phyloP scores from a whole-genome alignment of 495 filamentous ascomycete genomes.

The Penicillium pulvis region DNA sequence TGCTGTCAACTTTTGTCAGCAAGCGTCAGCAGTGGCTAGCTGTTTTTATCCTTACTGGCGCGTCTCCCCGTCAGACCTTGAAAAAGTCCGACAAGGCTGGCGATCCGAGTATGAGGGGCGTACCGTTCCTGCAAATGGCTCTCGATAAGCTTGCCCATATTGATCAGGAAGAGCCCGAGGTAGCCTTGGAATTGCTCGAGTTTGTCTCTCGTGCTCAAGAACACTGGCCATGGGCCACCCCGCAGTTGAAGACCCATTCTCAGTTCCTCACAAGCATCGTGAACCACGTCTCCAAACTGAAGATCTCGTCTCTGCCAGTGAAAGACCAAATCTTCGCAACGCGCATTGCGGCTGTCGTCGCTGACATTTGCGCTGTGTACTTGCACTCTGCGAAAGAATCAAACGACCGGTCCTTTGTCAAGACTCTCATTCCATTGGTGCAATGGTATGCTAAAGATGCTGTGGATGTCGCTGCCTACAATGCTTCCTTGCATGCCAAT shows the following conservation, averaged over 20 bases:
- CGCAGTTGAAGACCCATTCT: constrained; percentile 70
- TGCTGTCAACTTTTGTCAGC: constrained; percentile 84
- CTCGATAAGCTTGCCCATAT: constrained; percentile 73
- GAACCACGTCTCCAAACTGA: constrained; percentile 65
- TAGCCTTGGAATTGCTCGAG: constrained; percentile 73
- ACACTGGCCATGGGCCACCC: constrained; percentile 89
- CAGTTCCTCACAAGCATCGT: constrained; percentile 70
- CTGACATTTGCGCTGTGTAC: constrained; percentile 89
- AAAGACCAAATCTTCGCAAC: constrained; percentile 55
- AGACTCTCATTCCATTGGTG: constrained; percentile 69
- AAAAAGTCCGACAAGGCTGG: constrained; percentile 52
- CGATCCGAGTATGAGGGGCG: constrained; percentile 44
- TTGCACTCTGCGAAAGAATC: constrained; percentile 77
- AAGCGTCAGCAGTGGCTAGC: constrained; percentile 95
- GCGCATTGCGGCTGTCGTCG: constrained; percentile 76
- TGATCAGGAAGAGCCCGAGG: constrained; percentile 58
- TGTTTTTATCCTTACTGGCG: constrained; percentile 86
- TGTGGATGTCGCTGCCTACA: constrained; percentile 74
- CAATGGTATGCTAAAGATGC: constrained; percentile 75
- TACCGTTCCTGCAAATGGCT: constrained; percentile 73
- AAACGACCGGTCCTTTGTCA: constrained; percentile 64
- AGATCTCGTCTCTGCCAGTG: constrained; percentile 48
- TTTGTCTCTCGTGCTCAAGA: constrained; percentile 86
- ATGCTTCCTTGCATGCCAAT: constrained; percentile 80
- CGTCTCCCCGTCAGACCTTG: constrained; percentile 72